Evolutionary conservation across 1,139 yeast genomes (phyloP), one percentile per base, ranked within the genome.

Genomic region (Chernovozyma sophiae-reginae): DNA sequence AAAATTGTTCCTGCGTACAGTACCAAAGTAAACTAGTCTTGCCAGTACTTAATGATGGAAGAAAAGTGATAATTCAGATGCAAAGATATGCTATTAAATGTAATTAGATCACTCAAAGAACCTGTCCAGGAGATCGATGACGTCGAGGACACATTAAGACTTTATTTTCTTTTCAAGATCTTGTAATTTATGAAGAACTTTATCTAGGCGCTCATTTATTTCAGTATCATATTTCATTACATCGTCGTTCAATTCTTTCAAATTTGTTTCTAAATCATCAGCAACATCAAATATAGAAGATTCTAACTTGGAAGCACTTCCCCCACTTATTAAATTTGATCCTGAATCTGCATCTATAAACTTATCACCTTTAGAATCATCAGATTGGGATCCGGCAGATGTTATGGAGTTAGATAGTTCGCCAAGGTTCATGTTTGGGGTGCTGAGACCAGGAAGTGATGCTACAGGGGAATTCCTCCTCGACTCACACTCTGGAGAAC

Each of bases 261-360:
- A 46, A 33, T 64, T 58, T 10, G 53, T 53, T 44, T 77, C 79
- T 18, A 79, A 65, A 17, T 64, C 72, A 38, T 66, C 68, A 1
- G 80, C 76, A 15, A 77, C 59, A 34, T 78, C 82, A 43, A 74
- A 71, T 2, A 76, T 68, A 2, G 80, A 68, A 2, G 23, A 7
- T 7, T 20, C 10, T 20, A 10, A 7, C 23, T 20, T 20, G n/a
- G n/a, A n/a, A 7, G 8, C 23, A 10, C 10, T 20, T 7, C 8
- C 8, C 6, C 8, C 6, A 20, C 23, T 20, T 6, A 10, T 7
- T 20, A 6, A 6, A 10, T 20, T 20, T 20, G 23, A 10, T 7
- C 23, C 10, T 7, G 23, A 20, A 7, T 20, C 23, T 20, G 23
- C 23, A 20, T 20, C 23, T 20, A 20, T 7, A 20, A 7, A 20